Conservation (phyloP, 257 asterid species). For the Solanum etuberosum region DNA sequence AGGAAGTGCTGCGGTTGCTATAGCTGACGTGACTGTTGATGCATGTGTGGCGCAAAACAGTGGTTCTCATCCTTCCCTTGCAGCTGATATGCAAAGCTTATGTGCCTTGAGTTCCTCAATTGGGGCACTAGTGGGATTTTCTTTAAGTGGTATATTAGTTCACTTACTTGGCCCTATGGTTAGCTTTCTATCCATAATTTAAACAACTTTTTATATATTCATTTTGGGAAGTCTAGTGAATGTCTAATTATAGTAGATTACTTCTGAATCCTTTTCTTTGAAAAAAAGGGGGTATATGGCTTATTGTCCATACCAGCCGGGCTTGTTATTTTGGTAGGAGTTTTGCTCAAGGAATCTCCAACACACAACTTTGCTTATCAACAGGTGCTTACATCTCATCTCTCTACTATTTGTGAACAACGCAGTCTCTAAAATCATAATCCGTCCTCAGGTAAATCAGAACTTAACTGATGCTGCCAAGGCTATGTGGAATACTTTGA, state of each 20-base stretch:
- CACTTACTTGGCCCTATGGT: slow-evolving; percentile 88
- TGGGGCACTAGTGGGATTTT: slow-evolving; percentile 74
- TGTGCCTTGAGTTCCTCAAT: slow-evolving; percentile 81
- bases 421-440: slow-evolving; percentile 8
- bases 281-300: slow-evolving; percentile 80
- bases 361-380: slow-evolving; percentile 31
- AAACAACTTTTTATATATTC: background rate
- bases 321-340: slow-evolving; percentile 66
- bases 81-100: slow-evolving; percentile 93
- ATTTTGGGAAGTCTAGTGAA: background rate
- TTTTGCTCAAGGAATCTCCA: slow-evolving; percentile 59
- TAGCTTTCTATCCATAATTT: slow-evolving; percentile 9
- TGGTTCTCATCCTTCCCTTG: slow-evolving; percentile 61
- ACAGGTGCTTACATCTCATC: slow-evolving; percentile 38
- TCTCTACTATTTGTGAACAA: background rate
- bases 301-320: slow-evolving; percentile 67
- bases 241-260: background rate
- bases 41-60: slow-evolving; percentile 96
- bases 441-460: slow-evolving; percentile 51
- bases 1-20: slow-evolving; percentile 91
- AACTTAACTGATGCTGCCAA: slow-evolving; percentile 63
- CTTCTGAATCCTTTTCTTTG: background rate
- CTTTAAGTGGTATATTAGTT: slow-evolving; percentile 76
- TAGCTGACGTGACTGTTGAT: slow-evolving; percentile 94
- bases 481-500: slow-evolving; percentile 80